Evolutionary conservation across 345 rosid species (phyloP).

Genomic region (Atalantia buxifolia): DNA sequence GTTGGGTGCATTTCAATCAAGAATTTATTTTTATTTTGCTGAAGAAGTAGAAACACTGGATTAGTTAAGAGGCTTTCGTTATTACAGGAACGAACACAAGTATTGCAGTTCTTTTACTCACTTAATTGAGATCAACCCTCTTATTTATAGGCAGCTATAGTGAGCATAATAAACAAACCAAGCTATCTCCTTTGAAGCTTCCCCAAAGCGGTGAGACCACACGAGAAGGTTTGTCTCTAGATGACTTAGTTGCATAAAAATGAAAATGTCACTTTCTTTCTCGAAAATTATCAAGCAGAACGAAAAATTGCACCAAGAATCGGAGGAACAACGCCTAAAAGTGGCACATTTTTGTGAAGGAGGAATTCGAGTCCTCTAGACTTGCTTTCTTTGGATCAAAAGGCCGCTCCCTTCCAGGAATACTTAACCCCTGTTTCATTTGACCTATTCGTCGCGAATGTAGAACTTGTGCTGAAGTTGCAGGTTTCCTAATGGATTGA

Average conservation of each 20-base stretch:
- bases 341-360: conserved; percentile 55
- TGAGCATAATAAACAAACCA: background rate
- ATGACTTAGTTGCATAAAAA: no score
- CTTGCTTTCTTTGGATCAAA: conserved; percentile 35
- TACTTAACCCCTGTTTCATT: conserved; percentile 56
- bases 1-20: no score
- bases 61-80: background rate
- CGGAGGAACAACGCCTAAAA: conserved; percentile 36
- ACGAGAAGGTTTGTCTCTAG: no score
- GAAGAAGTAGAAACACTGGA: background rate
- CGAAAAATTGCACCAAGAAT: conserved; percentile 15
- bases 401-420: conserved; percentile 17
- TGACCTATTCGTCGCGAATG: conserved; percentile 49
- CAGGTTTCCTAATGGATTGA: conserved; percentile 51
- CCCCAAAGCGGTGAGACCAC: no score
- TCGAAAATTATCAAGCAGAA: background rate
- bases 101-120: background rate
- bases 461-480: conserved; percentile 60
- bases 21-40: background rate
- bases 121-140: background rate
- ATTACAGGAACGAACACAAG: background rate
- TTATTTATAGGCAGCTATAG: background rate
- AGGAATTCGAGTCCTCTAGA: conserved; percentile 34
- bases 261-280: no score
- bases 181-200: background rate